Evolutionary conservation across 2,329 filamentous ascomycete genomes (phyloP), one percentile per base, ranked within the genome.

Genomic region (Colletotrichum sp.): DNA sequence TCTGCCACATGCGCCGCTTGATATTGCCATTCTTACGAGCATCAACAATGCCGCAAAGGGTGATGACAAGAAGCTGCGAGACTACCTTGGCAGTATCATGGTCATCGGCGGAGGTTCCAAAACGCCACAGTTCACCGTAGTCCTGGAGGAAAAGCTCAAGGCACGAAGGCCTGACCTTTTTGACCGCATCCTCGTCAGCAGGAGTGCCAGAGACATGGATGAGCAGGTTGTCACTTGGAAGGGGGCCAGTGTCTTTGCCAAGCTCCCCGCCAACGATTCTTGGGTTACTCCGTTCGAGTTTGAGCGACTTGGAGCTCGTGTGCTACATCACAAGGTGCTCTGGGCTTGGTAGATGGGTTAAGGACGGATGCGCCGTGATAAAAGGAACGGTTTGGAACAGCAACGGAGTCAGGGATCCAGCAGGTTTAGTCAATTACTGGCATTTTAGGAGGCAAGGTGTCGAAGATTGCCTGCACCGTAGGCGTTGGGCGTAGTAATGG

Each of bases 221-320:
- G 95, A 97, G 76, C 96, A 98, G 85, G 96, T 98, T n/a, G 94
- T 98, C 69, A 93, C 94, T 10, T 99, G 97, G 97, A 99, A 99
- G 89, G 97, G 97, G 6, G 97, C 95, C 1, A 98, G 96, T 82
- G 96, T 99, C 18, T 99, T 98, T 88, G 96, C 95, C 4, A 96
- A 98, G 86, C 87, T 98, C 79, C 91, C 93, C 61, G 96, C 95
- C 18, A 98, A 98, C 85, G 97, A 99, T 84, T 97, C 94, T 80
- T 99, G 97, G 97, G 95, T 98, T 81, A 94, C 93, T 16, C 91
- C 92, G 62, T 89, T 94, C 80, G 96, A 98, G 88, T 98, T 96
- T 85, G 96, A 98, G 86, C 91, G 95, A 75, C 83, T 98, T 70
- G 96, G 96, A 5, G 90, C 92, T 75, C 91, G 97, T 81, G 90